Conservation (phyloP, 2,329 filamentous ascomycete species). For the Fusarium staphyleae region DNA sequence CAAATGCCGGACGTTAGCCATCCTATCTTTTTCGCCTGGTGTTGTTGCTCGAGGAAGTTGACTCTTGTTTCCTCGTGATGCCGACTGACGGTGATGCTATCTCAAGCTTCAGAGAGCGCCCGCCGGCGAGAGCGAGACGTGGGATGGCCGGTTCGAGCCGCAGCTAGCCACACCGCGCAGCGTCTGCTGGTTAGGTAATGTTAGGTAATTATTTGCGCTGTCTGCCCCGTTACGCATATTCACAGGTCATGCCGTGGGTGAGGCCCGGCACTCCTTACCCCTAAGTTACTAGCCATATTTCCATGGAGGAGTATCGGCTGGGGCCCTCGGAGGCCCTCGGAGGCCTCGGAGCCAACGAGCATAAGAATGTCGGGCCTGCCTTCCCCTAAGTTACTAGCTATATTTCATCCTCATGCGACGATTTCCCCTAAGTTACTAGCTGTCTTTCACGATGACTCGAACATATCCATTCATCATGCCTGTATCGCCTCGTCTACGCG, state of each 20-base stretch:
- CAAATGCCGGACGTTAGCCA: constrained; percentile 32
- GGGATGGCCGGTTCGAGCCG: constrained; percentile 37
- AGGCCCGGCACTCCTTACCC: constrained; percentile 35
- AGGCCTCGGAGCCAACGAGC: constrained; percentile 28
- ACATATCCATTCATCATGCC: constrained; percentile 6
- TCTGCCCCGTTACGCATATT: neutral
- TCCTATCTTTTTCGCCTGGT: constrained; percentile 41
- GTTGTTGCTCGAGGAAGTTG: constrained; percentile 18
- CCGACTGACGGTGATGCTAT: neutral
- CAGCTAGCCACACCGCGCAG: constrained; percentile 30
- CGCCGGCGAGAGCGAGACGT: constrained; percentile 29
- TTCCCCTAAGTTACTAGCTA: constrained; percentile 39
- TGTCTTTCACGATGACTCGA: constrained; percentile 12
- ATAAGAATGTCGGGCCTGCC: constrained; percentile 38
- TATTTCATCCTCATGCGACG: constrained; percentile 25
- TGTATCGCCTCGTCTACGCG: constrained; percentile 15
- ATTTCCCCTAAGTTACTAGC: constrained; percentile 19
- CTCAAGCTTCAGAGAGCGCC: constrained; percentile 4
- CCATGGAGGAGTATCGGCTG: constrained; percentile 25
- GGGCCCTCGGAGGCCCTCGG: neutral
- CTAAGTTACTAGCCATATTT: constrained; percentile 39
- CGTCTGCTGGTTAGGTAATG: constrained; percentile 39
- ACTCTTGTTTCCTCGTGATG: neutral
- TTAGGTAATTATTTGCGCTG: constrained; percentile 33
- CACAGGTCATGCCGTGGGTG: constrained; percentile 25